A percentile compares a stretch with the other conserved stretches of the same genome.
Evolutionary conservation across 768 basidiomycete species (phyloP).

Genomic region (Porpolomopsis calyptriformis): DNA sequence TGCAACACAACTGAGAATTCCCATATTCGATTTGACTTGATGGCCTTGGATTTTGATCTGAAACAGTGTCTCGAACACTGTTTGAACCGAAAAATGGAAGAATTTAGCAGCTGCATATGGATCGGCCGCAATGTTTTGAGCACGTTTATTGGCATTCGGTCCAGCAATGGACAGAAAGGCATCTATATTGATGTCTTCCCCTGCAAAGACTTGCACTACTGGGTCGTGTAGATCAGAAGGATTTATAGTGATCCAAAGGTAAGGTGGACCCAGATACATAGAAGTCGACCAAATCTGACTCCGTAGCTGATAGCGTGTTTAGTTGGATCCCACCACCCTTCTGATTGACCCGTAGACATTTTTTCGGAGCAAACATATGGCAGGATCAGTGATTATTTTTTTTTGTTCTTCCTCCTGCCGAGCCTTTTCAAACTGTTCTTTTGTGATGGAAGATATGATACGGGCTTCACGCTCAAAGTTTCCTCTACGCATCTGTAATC

Average conservation of each 20-base stretch:
- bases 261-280: too few relatives aligned
- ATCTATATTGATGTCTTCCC: constrained; percentile 29
- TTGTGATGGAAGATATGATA: constrained; percentile 14
- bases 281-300: too few relatives aligned
- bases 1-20: constrained; percentile 21
- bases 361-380: constrained; percentile 11
- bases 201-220: constrained; percentile 27
- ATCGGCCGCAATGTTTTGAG: constrained; percentile 23
- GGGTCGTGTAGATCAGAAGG: too few relatives aligned
- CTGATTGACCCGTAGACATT: constrained; percentile 12
- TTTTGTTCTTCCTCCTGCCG: constrained; percentile 18
- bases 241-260: too few relatives aligned
- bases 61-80: constrained; percentile 23
- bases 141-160: constrained; percentile 14
- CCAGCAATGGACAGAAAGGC: constrained; percentile 16
- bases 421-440: constrained; percentile 16
- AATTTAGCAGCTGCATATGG: constrained; percentile 30
- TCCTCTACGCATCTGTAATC: too few relatives aligned
- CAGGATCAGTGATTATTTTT: constrained; percentile 12
- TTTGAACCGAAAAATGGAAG: constrained; percentile 26
- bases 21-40: constrained; percentile 18
- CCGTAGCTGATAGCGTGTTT: constrained; percentile 7
- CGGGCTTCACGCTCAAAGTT: constrained; percentile 19
- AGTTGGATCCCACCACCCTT: constrained; percentile 18
- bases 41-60: constrained; percentile 14